A percentile compares a stretch with the other conserved stretches of the same genome.
phyloP scores from a whole-genome alignment of 2,329 filamentous ascomycete species.

The Colletotrichum noveboracense region DNA sequence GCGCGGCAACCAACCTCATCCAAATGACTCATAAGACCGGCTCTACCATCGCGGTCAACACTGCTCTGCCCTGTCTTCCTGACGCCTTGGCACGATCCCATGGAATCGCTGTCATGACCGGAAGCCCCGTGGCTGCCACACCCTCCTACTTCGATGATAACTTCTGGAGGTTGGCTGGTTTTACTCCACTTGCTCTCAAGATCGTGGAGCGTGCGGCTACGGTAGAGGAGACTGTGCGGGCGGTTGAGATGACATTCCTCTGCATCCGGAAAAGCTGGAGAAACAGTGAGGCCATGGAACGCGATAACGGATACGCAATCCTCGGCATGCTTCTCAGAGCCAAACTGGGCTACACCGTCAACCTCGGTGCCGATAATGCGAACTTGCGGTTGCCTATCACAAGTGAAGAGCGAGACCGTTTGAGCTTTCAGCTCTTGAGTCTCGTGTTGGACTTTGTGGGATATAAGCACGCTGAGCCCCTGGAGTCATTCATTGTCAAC shows the following conservation, averaged over 20 bases:
- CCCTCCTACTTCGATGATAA: constrained; percentile 91
- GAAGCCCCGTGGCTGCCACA: constrained; percentile 79
- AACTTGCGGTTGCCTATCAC: constrained; percentile 48
- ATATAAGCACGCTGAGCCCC: constrained; percentile 79
- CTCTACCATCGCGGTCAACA: constrained; percentile 85
- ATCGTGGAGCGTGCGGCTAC: constrained; percentile 79
- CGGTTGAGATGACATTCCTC: constrained; percentile 83
- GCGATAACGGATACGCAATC: constrained; percentile 91
- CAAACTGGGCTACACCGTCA: constrained; percentile 69
- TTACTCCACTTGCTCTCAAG: constrained; percentile 83
- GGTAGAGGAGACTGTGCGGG: constrained; percentile 73
- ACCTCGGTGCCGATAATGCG: constrained; percentile 29
- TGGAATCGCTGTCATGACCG: constrained; percentile 82
- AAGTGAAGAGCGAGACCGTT: constrained; percentile 57
- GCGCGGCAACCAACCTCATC: constrained; percentile 70
- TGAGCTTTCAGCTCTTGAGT: constrained; percentile 71
- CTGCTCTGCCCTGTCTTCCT: constrained; percentile 84
- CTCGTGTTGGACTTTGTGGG: constrained; percentile 87
- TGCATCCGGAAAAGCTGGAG: constrained; percentile 92
- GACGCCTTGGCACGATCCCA: constrained; percentile 84
- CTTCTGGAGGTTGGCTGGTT: constrained; percentile 91
- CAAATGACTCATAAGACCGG: constrained; percentile 75
- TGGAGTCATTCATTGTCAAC: constrained; percentile 93
- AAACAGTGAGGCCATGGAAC: constrained; percentile 98
- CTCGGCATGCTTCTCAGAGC: constrained; percentile 82